A percentile compares a stretch with the other conserved stretches of the same genome.
Evolutionary conservation across 2,329 filamentous ascomycete species (phyloP).

Genomic region (Talaromyces albobiverticillius): DNA sequence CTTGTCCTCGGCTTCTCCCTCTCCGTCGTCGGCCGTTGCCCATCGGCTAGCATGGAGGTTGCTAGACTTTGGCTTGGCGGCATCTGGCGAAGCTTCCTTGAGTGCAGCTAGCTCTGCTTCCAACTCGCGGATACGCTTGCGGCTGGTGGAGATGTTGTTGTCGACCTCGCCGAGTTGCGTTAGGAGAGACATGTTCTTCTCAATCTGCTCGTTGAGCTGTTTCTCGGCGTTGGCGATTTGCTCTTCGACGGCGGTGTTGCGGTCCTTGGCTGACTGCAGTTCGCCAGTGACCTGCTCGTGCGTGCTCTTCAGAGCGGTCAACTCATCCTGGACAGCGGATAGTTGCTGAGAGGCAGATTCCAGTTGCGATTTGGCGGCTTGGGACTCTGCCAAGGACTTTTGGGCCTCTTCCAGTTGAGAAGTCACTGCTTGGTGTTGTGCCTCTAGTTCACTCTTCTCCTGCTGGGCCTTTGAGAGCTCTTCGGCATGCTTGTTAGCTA

Average conservation of each 20-base stretch:
- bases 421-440: slow-evolving; percentile 31
- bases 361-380: slow-evolving; percentile 65
- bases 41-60: slow-evolving; percentile 40
- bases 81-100: slow-evolving; percentile 28
- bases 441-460: slow-evolving; percentile 47
- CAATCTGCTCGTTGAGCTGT: slow-evolving; percentile 38
- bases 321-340: slow-evolving; percentile 31
- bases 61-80: slow-evolving; percentile 26
- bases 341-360: slow-evolving; percentile 60
- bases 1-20: slow-evolving; percentile 28
- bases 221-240: slow-evolving; percentile 33
- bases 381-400: slow-evolving; percentile 74
- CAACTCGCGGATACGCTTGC: slow-evolving; percentile 37
- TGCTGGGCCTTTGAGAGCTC: slow-evolving; percentile 44
- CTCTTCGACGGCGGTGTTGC: slow-evolving; percentile 31
- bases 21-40: slow-evolving; percentile 34
- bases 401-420: slow-evolving; percentile 77
- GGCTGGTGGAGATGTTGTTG: slow-evolving; percentile 31
- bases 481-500: slow-evolving; percentile 41
- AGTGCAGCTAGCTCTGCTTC: slow-evolving; percentile 37
- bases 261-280: slow-evolving; percentile 28
- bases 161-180: slow-evolving; percentile 40
- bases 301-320: slow-evolving; percentile 29
- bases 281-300: slow-evolving; percentile 29
- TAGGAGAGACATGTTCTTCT: slow-evolving; percentile 40